Base-by-base conservation (phyloP, 768 basidiomycete genomes). In the Xerocomellus amylosporus region DNA sequence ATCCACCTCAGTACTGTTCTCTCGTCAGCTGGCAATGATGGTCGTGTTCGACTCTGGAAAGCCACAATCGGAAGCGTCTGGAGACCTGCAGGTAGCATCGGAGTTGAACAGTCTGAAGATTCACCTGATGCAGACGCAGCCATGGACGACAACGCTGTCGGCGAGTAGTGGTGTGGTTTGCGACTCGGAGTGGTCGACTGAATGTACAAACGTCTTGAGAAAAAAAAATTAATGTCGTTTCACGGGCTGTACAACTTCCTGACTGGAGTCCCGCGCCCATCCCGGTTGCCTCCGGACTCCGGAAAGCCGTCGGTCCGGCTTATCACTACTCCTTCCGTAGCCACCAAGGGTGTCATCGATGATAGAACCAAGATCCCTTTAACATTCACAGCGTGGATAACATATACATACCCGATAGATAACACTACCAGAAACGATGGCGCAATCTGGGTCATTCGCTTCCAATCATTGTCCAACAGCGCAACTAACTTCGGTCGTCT, bases 21-120 rank as follows among this genome's bases (percentile, higher is more conserved):
- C 9, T 87, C 89, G 2, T 90, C 87, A 2, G 84, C 88, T 2
- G 90, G 93, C 0, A 90, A 94, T 63, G 86, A 94, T 59, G 85
- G 92, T 6, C 78, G 90, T 9, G 79, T 94, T 26, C 80, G 91
- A 7, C 70, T 94, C 34, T 94, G 90, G 90, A 93, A 93, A 70
- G 86, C 87, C 2, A 86, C 89, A 5, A 77, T 86, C 53, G 90
- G 87, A 54, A 92, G 77, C 61, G 89, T 95, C 14, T 92, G 93
- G 91, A 76, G 88, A 58, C 79, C 87, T 6, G 88, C 89, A 15
- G 91, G 91, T 6, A 86, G 85, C 53, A 83, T 93, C 49, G 87
- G 86, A 43, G 86, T 93, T 45, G 90, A 92, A 63, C 88, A 91
- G 56, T 77, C 82, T 9, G 82, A 82, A 53, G 81, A 81, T 52